Base-by-base conservation (phyloP, 2,329 filamentous ascomycete genomes). In the Fusarium subglutinans region DNA sequence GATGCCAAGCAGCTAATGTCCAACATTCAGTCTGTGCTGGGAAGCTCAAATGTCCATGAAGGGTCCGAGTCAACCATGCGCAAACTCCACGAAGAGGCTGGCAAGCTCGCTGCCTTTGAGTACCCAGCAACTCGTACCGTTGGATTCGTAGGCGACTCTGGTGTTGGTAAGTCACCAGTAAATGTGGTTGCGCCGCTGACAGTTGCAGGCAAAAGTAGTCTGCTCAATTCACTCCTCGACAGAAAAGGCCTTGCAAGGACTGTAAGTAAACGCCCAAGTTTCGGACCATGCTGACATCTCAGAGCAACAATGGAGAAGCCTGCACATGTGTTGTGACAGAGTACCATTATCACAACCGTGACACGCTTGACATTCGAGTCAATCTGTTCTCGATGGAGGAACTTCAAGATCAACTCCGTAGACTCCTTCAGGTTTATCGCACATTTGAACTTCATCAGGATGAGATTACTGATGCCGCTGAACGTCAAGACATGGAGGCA, bases 241-340 rank as follows among this genome's bases (percentile, higher is more conserved):
- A 78, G 56, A 2, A 56, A 71, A 3, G 79, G 76, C 2, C 78
- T 88, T 4, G 85, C 85, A 0, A 80, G 83, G 69, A 79, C 84
- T 5, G 86, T 87, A 78, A 81, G 84, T 75, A 3, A 26, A 7
- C 15, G 1, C 3, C 11, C 14, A 1, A 17, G 1, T 40, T 7
- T 28, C 7, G 50, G 8, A 20, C 43, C 11, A 33, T 4, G 28
- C 48, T 33, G 14, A 71, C 30, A 58, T 54, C 20, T n/a, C 43
- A 87, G 85, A 86, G 85, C 69, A 83, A 80, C 62, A 82, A 79
- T 20, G 86, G 85, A 5, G 75, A 77, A 24, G 86, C 85, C 1
- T 87, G 86, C 58, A 87, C 86, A 1, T 87, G 84, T 43, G 84
- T 84, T 3, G 85, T 83, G 1, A 87, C 85, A 2, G 85, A 87